Percentiles rank a stretch among this genome's conserved stretches.
Conservation (phyloP, 1,139 yeast species). For the Scheffersomyces lignicola region DNA sequence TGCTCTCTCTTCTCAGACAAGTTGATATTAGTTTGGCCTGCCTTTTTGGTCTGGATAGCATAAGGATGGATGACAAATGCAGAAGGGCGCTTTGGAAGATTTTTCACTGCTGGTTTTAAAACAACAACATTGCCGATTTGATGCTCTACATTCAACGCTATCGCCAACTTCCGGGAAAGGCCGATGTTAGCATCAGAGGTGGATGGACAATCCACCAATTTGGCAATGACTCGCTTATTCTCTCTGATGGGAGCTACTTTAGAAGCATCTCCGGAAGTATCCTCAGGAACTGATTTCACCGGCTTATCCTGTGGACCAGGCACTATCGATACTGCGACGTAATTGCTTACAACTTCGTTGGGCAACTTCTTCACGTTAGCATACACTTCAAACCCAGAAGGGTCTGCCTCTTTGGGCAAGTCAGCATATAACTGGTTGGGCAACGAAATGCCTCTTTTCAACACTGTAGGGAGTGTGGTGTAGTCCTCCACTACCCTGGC, state of each 20-base stretch:
- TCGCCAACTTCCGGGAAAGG: constrained; percentile 55
- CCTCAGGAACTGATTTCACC: constrained; percentile 13
- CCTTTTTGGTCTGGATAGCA: constrained; percentile 42
- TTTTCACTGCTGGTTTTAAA: constrained; percentile 50
- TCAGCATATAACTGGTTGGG: constrained; percentile 45
- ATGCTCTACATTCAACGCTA: constrained; percentile 54
- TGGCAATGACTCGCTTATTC: constrained; percentile 54
- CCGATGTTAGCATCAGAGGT: constrained; percentile 48
- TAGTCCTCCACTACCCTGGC: constrained; percentile 23
- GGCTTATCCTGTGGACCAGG: constrained; percentile 48
- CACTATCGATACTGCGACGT: constrained; percentile 60
- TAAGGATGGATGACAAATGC: constrained; percentile 56
- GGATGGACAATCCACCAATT: constrained; percentile 37
- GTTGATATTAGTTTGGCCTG: constrained; percentile 26
- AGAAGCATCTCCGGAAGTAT: constrained; percentile 8
- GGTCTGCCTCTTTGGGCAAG: constrained; percentile 19
- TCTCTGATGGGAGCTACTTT: constrained; percentile 26
- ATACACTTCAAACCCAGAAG: constrained; percentile 41
- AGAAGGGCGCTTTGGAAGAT: constrained; percentile 40
- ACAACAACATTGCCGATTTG: constrained; percentile 56
- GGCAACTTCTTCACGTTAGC: constrained; percentile 39
- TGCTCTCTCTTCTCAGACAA: constrained; percentile 32
- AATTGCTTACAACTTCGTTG: constrained; percentile 31
- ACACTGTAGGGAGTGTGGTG: constrained; percentile 34
- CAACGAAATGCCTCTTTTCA: constrained; percentile 56